These are phyloP conservation scores for Rhododendron ferrugineum DNA, from an alignment of 148 eudicot species.

Conservation along the genomic window DNA sequence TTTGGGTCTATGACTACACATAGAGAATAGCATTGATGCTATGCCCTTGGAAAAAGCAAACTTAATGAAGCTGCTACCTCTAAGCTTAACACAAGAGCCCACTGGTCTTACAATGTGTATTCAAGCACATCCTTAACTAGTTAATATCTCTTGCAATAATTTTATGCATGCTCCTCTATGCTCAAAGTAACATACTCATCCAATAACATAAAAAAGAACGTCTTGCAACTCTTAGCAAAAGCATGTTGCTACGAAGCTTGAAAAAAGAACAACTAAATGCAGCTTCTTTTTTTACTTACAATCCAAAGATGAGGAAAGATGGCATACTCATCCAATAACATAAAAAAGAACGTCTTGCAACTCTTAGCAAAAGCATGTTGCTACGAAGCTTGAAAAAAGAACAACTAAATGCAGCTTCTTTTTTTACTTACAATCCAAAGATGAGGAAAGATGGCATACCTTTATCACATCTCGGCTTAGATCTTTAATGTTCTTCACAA, in stretches of 20 bases:
- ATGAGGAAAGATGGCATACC: constrained; percentile 31
- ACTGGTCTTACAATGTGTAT: not conserved
- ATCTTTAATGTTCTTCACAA: constrained; percentile 59
- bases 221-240: not conserved
- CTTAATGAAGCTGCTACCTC: not conserved
- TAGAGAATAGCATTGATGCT: not conserved
- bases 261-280: not conserved
- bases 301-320: not conserved
- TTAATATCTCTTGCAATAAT: not conserved
- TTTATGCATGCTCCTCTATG: not conserved
- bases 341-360: not conserved
- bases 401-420: not conserved
- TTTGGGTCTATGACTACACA: not conserved
- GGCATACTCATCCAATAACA: not conserved
- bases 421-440: not conserved
- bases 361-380: not conserved
- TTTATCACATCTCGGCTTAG: constrained; percentile 95
- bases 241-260: not conserved
- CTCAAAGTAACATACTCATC: not conserved
- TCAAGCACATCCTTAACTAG: not conserved
- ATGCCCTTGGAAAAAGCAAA: not conserved
- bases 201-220: not conserved
- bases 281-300: not conserved
- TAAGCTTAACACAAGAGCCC: not conserved
- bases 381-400: too few species aligned